These are phyloP conservation scores for Fusarium transvaalense DNA, from an alignment of 2,329 filamentous ascomycete genomes.

Conservation along the genomic window DNA sequence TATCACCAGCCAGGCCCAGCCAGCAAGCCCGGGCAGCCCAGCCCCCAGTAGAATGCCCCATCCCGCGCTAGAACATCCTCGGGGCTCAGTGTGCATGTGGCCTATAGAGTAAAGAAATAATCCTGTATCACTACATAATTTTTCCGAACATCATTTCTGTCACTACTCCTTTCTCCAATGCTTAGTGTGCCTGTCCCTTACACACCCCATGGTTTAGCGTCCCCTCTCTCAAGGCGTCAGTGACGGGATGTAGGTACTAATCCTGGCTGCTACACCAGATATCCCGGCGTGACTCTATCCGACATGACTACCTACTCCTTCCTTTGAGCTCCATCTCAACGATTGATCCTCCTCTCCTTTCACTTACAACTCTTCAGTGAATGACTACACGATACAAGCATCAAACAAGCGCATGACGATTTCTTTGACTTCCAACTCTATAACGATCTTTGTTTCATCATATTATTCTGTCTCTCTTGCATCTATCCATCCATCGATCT, in stretches of 20 bases:
- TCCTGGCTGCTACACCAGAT: constrained; percentile 33
- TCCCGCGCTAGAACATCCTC: constrained; percentile 14
- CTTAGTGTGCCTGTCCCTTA: constrained; percentile 3
- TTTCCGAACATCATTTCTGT: not conserved
- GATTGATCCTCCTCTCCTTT: constrained; percentile 36
- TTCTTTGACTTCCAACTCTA: constrained; percentile 33
- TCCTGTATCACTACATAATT: not conserved
- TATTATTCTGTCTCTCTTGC: constrained; percentile 10
- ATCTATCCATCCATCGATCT: constrained; percentile 17
- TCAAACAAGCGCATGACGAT: constrained; percentile 43
- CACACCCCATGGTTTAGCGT: constrained; percentile 14
- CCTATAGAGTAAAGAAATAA: not conserved
- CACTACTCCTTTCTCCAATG: constrained; percentile 7
- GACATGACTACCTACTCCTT: constrained; percentile 30
- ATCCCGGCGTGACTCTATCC: constrained; percentile 25
- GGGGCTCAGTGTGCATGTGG: constrained; percentile 16
- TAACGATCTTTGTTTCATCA: constrained; percentile 37
- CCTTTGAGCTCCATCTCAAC: constrained; percentile 30
- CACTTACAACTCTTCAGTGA: constrained; percentile 40
- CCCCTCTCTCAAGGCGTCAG: constrained; percentile 33
- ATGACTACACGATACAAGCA: constrained; percentile 48
- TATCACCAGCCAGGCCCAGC: not conserved
- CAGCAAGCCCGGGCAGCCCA: not conserved
- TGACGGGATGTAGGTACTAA: constrained; percentile 11
- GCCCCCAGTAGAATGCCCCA: constrained; percentile 6